phyloP scores from a whole-genome alignment of 78 protist species.

The Andalucia godoyi region DNA sequence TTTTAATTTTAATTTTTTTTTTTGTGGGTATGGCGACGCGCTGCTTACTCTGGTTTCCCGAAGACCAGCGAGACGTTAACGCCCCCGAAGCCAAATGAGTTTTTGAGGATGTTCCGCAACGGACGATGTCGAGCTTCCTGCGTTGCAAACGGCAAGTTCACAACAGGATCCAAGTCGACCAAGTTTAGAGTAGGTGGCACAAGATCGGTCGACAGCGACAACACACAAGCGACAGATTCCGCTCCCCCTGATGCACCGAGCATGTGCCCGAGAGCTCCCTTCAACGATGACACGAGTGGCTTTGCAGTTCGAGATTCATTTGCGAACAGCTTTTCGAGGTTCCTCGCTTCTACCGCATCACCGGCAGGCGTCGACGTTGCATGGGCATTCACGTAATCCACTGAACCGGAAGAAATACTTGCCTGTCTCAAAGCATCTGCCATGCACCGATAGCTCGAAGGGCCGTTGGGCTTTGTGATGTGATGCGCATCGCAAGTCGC shows the following conservation, averaged over 20 bases:
- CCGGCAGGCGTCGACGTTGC: constrained; percentile 93
- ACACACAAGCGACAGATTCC: constrained; percentile 67
- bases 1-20: no score
- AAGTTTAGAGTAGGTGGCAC: constrained; percentile 3
- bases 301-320: neutral
- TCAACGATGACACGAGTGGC: neutral
- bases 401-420: neutral
- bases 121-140: no score
- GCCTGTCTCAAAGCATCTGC: constrained; percentile 35
- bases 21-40: no score
- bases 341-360: constrained; percentile 52
- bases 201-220: constrained; percentile 4
- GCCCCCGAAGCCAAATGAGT: constrained; percentile 92
- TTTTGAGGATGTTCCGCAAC: no score
- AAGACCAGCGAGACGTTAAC: constrained; percentile 64
- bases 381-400: constrained; percentile 88
- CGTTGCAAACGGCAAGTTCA: no score
- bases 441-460: constrained; percentile 64
- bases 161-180: no score
- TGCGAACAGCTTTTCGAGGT: constrained; percentile 25
- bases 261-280: constrained; percentile 88
- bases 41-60: no score
- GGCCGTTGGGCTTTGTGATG: constrained; percentile 75
- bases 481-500: constrained; percentile 70
- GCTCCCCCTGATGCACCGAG: constrained; percentile 96